Evolutionary conservation across 306 rosid species (phyloP).

Genomic region (Delonix regia): DNA sequence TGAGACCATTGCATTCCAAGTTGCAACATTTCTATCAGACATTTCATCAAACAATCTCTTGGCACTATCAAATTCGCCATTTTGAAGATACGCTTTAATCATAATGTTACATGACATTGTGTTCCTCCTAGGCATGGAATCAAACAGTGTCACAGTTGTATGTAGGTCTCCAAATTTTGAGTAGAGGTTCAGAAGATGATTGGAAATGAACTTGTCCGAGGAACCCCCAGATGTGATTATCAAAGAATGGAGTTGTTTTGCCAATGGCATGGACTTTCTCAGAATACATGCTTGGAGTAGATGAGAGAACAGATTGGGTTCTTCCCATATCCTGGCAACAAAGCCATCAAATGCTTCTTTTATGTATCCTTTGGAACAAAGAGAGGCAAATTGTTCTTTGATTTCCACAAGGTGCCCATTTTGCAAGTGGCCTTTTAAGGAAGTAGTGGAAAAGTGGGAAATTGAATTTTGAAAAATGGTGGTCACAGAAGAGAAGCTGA

Average conservation of each 20-base stretch:
- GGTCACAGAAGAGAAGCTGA: conserved; percentile 34
- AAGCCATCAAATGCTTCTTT: conserved; percentile 64
- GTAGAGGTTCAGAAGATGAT: conserved; percentile 81
- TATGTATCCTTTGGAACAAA: conserved; percentile 61
- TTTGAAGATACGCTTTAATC: conserved; percentile 63
- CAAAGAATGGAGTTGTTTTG: conserved; percentile 76
- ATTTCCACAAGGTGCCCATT: conserved; percentile 12
- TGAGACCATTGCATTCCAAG: conserved; percentile 84
- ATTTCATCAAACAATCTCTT: conserved; percentile 72
- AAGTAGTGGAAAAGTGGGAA: conserved; percentile 43
- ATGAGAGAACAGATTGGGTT: conserved; percentile 73
- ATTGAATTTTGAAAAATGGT: conserved; percentile 27
- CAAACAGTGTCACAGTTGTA: conserved; percentile 59
- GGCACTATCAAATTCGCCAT: conserved; percentile 60
- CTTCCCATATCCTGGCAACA: conserved; percentile 55
- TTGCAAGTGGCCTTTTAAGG: conserved; percentile 36
- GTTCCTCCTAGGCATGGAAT: conserved; percentile 60
- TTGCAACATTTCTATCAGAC: conserved; percentile 79
- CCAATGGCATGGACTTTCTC: conserved; percentile 54
- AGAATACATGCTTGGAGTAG: conserved; percentile 72
- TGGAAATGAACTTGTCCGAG: conserved; percentile 71
- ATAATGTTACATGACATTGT: conserved; percentile 85
- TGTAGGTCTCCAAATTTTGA: conserved; percentile 63
- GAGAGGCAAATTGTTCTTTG: conserved; percentile 45
- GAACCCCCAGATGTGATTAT: conserved; percentile 74